Evolutionary conservation across 2,329 filamentous ascomycete genomes (phyloP), one percentile per base, ranked within the genome.

Genomic region (Didymella lethalis): DNA sequence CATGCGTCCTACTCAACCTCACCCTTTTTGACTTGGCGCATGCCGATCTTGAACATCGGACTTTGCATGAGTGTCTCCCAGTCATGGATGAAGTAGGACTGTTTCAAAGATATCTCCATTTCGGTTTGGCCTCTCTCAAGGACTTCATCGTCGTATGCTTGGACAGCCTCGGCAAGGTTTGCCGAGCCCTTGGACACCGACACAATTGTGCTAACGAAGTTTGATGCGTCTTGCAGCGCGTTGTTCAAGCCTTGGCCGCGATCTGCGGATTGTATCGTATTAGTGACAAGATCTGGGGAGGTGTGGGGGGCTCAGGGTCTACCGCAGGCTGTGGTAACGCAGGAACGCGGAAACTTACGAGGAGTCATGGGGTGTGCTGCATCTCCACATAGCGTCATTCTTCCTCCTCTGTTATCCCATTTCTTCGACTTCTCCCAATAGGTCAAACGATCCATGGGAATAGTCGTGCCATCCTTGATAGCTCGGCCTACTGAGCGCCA

Each of bases 1-100:
- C 32, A 51, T 49, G 50, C 49, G 36, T 20, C n/a, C 56, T 49
- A 20, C 50, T 54, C 51, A 25, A 34, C 46, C 20, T 59, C 56
- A 43, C 51, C 56, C 56, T 59, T 59, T 41, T 59, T 59, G 18
- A 59, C 50, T 54, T 59, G 56, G 50, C 50, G 56, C 57, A 59
- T 62, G 38, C 69, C 67, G 56, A 69, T 66, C 61, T 70, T 69
- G 10, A 69, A 61, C 64, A 71, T 71, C 2, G 66, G 69, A 57
- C 68, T 71, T 53, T 62, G 55, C 67, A 67, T 71, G 52, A 71
- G 44, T 41, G 63, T 71, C 7, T 67, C 64, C 69, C 68, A 70
- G 36, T 83, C 76, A 66, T 84, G 81, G 34, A 84, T 62, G 77
- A 83, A 81, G 55, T 72, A 66, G 12, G 78, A 79, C 62, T 83